Evolutionary conservation across 306 rosid species (phyloP).

Genomic region (Dicorynia guianensis): DNA sequence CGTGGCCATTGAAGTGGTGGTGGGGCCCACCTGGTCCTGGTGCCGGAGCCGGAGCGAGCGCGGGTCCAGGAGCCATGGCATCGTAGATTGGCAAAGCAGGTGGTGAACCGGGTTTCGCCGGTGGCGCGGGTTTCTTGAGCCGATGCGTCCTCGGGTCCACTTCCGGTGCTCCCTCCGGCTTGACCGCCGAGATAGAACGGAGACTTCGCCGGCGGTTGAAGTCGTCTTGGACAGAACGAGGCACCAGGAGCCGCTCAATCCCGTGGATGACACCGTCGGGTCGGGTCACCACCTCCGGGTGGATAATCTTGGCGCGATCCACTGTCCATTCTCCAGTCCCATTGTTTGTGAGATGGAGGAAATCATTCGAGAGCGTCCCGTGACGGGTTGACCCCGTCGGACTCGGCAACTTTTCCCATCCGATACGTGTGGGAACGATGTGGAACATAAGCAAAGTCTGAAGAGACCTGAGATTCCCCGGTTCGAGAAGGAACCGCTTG

Average conservation of each 20-base stretch:
- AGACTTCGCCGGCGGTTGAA: slow-evolving; percentile 79
- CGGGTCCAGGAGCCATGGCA: slow-evolving; percentile 81
- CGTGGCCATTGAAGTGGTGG: slow-evolving; percentile 81
- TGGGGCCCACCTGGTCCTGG: slow-evolving; percentile 86
- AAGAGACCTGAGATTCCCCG: slow-evolving; percentile 66
- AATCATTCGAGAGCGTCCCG: slow-evolving; percentile 46
- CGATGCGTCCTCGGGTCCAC: slow-evolving; percentile 78
- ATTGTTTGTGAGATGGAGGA: slow-evolving; percentile 36
- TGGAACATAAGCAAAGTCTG: slow-evolving; percentile 68
- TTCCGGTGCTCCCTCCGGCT: slow-evolving; percentile 78
- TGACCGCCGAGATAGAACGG: slow-evolving; percentile 67
- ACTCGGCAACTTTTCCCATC: slow-evolving; percentile 39
- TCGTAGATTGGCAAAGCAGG: slow-evolving; percentile 70
- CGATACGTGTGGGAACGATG: slow-evolving; percentile 62
- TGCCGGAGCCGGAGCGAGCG: slow-evolving; percentile 80
- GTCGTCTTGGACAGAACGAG: slow-evolving; percentile 69
- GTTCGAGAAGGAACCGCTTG: slow-evolving; percentile 77
- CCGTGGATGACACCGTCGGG: slow-evolving; percentile 90
- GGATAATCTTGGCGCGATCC: slow-evolving; percentile 50
- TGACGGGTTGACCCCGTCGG: slow-evolving; percentile 41
- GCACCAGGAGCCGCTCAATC: slow-evolving; percentile 65
- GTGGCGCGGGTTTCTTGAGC: slow-evolving; percentile 60
- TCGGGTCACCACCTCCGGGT: slow-evolving; percentile 57
- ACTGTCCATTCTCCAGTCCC: slow-evolving; percentile 52
- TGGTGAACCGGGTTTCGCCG: slow-evolving; percentile 59